phyloP scores from a whole-genome alignment of 176 grass and related monocot species.

The Urochloa ruziziensis region DNA sequence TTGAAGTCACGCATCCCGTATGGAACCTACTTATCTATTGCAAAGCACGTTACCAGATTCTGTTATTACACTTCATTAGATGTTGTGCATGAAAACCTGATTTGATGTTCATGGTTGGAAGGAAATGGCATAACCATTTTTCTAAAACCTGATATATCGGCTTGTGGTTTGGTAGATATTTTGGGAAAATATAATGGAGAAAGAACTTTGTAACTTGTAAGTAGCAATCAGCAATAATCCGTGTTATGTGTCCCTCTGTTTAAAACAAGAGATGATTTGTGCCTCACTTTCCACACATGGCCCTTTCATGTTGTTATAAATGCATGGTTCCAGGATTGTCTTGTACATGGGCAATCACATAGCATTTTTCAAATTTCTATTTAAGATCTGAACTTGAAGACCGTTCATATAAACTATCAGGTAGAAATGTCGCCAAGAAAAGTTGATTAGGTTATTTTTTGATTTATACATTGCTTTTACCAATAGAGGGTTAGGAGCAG shows the following conservation, averaged over 20 bases:
- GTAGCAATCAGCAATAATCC: background rate
- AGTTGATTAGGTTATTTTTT: background rate
- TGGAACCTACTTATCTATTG: constrained; percentile 29
- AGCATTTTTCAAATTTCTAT: constrained; percentile 19
- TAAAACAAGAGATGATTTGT: background rate
- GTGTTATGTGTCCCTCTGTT: background rate
- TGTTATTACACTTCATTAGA: constrained; percentile 19
- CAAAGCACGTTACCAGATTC: background rate
- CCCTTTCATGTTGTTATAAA: constrained; percentile 1
- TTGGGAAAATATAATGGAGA: constrained; percentile 19
- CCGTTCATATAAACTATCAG: background rate
- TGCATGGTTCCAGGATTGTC: background rate
- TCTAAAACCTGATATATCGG: background rate
- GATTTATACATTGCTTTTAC: constrained; percentile 15
- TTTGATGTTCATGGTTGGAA: background rate
- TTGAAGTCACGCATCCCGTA: constrained; percentile 82
- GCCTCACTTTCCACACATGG: constrained; percentile 12
- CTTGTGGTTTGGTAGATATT: background rate
- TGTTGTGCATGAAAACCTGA: constrained; percentile 18
- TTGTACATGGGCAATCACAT: background rate
- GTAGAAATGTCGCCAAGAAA: background rate
- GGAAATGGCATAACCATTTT: background rate
- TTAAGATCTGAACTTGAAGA: background rate
- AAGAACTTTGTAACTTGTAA: constrained; percentile 20
- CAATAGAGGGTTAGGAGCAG: background rate